Base-by-base conservation (phyloP, 805 yeast species). In the Suhomyces canberraensis region DNA sequence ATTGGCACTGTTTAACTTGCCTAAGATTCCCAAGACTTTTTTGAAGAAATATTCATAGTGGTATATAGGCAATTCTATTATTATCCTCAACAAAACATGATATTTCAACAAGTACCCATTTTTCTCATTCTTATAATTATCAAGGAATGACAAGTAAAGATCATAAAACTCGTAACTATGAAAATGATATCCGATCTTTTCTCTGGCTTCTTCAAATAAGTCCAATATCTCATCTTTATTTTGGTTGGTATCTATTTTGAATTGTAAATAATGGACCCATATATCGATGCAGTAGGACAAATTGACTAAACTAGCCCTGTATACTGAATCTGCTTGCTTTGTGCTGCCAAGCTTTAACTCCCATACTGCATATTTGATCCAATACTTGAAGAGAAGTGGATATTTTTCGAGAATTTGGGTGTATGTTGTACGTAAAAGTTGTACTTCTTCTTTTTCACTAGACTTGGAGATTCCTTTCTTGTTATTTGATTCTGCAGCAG, bases 61-160 rank as follows among this genome's bases (percentile, higher is more conserved):
- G 52, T 78, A 76, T 9, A 73, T 44, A 0, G 87, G 87, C 0
- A 80, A 51, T 43, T 79, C 84, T 15, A 78, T 52, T 8, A 72
- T 51, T 25, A 71, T 61, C 40, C 84, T 58, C 21, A 79, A 50
- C 11, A 81, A 48, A 6, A 62, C 51, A 31, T 63, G 64, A 36
- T 66, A 68, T 43, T 66, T 65, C 40, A 57, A 56, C 11, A 37
- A 31, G 40, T 52, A 64, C 6, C 39, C 30, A 7, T 60, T 51
- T 11, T 50, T 45, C 4, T 41, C 46, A 7, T 30, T 22, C n/a
- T 52, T 34, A 34, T 64, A 66, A 2, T 54, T 52, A 30, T 54
- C 44, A 26, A 76, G 57, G 41, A 73, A 70, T 3, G 61, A 47
- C 25, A 80, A 45, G 47, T 78, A 80, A 16, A 63, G 45, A 35